Percentiles rank a stretch among this genome's conserved stretches.
phyloP scores from a whole-genome alignment of 1,284 basidiomycete genomes.

The Melampsora larici-populina region DNA sequence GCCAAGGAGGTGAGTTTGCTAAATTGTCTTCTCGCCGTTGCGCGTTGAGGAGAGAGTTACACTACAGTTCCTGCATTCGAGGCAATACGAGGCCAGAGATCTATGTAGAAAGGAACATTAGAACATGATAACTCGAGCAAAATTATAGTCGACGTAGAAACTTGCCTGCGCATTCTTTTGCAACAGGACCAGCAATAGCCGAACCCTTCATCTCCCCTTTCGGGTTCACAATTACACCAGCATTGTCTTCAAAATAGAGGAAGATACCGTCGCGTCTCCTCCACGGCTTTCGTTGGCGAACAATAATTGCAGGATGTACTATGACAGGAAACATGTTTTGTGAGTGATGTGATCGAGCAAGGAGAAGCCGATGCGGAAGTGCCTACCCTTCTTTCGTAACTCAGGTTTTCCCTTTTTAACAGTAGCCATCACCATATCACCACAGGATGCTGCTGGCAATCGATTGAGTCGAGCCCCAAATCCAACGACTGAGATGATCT shows the following conservation, averaged over 20 bases:
- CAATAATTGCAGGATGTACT: constrained; percentile 96
- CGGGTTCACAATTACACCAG: constrained; percentile 91
- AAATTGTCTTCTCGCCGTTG: too few species aligned
- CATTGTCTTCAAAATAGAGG: constrained; percentile 99
- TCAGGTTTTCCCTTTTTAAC: constrained; percentile 99
- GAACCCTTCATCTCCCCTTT: constrained; percentile 99
- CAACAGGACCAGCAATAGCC: constrained; percentile 94
- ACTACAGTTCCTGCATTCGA: constrained; percentile 98
- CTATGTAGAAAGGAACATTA: constrained; percentile 62
- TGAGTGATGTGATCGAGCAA: background rate
- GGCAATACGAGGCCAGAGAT: constrained; percentile 97
- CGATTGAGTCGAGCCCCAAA: constrained; percentile 96
- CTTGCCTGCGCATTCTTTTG: constrained; percentile 83
- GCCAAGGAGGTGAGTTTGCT: too few species aligned
- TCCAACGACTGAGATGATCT: constrained; percentile 81
- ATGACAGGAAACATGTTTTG: constrained; percentile 28
- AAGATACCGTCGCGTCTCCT: constrained; percentile 96
- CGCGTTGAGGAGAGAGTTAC: constrained; percentile 52
- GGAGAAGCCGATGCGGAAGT: constrained; percentile 38
- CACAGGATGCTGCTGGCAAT: constrained; percentile 94
- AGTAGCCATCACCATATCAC: constrained; percentile 86
- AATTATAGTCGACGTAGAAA: too few species aligned
- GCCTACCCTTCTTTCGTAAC: constrained; percentile 96
- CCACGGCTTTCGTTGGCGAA: constrained; percentile 99
- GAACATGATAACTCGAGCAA: background rate